phyloP scores from a whole-genome alignment of 2,329 filamentous ascomycete species.

The Fusarium virguliforme region DNA sequence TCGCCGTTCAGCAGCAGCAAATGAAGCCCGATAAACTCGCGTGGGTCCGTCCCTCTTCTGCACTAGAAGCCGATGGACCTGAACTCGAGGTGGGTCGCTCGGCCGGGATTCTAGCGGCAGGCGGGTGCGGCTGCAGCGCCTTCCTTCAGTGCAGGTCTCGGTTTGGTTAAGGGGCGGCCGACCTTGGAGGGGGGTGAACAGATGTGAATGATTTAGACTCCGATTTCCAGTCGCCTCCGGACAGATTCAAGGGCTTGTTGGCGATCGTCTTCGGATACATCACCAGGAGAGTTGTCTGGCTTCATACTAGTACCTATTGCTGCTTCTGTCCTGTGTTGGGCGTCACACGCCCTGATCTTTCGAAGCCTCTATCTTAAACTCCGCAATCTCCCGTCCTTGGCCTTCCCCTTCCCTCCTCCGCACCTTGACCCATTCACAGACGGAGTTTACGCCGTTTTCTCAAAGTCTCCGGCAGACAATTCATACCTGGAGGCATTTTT shows the following conservation, averaged over 20 bases:
- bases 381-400: conserved; percentile 15
- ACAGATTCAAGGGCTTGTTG: background rate
- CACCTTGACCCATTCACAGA: background rate
- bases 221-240: background rate
- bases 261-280: conserved; percentile 2
- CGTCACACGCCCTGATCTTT: conserved; percentile 3
- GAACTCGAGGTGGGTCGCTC: conserved; percentile 25
- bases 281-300: too few relatives aligned
- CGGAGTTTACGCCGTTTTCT: conserved; percentile 5
- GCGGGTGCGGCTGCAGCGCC: conserved; percentile 37
- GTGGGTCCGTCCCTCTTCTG: conserved; percentile 14
- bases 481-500: conserved; percentile 16
- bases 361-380: background rate
- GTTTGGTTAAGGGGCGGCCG: conserved; percentile 36
- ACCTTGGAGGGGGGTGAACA: conserved; percentile 17
- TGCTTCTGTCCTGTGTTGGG: too few relatives aligned
- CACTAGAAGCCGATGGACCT: conserved; percentile 20
- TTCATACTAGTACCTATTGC: too few relatives aligned
- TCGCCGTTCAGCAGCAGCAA: conserved; percentile 29
- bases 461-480: background rate
- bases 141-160: conserved; percentile 13
- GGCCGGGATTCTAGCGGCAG: conserved; percentile 34
- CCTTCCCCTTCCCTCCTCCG: conserved; percentile 1
- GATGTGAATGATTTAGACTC: background rate
- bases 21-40: conserved; percentile 46